Base-by-base conservation (phyloP, 2,329 filamentous ascomycete genomes). In the Beauveria pseudobassiana region DNA sequence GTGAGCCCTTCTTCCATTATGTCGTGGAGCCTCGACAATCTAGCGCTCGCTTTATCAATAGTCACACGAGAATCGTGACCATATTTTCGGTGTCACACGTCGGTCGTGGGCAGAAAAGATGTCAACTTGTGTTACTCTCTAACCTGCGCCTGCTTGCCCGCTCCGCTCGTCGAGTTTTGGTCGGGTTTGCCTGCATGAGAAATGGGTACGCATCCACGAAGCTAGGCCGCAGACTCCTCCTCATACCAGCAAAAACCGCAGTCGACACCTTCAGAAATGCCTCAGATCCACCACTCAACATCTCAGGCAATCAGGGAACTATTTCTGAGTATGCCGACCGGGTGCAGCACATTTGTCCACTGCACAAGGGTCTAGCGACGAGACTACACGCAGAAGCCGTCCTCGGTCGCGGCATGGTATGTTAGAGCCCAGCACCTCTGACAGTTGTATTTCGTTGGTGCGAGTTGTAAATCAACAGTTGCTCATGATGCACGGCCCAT, bases 211-310 rank as follows among this genome's bases (percentile, higher is more conserved):
- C 24, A 26, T 60, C 50, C 38, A 61, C 22, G 10, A 38, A 40
- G 43, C 42, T 49, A 26, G 50, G 57, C 49, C 34, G 18, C 49
- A 42, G 48, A 51, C 34, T 51, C 46, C 22, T 50, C 30, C 45
- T 56, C 8, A 18, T 16, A 42, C 16, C 56, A 53, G 38, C 57
- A 22, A 16, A 49, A 45, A 55, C 22, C 18, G 49, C 49, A 9
- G 28, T 49, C 49, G 28, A 22, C 45, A 59, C 18, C 34, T 50
- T 43, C 49, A 64, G 71, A 72, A 72, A 72, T 72, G 67, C 71
- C 71, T 72, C 71, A 72, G 66, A 62, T 65, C 69, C 68, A 68
- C 67, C 59, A 63, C 49, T 45, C 26, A 38, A 30, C 30, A 52
- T 20, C 24, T 43, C 46, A 59, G 56, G 56, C 9, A 38, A 52